These are phyloP conservation scores for Podospora pseudopauciseta DNA, from an alignment of 495 filamentous ascomycete genomes.

Conservation along the genomic window DNA sequence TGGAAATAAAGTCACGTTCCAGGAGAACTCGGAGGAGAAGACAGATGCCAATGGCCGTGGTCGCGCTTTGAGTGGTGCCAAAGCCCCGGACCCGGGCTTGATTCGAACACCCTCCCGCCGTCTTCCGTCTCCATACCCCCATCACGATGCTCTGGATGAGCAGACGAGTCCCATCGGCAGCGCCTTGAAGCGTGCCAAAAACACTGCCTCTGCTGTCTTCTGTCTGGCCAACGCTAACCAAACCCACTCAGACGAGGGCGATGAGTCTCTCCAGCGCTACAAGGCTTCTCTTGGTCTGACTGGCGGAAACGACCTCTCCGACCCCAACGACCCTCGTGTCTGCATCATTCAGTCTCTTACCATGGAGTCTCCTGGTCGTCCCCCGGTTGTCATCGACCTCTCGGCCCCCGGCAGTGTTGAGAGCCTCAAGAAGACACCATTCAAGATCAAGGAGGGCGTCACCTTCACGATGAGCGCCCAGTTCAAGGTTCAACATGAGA, in stretches of 20 bases:
- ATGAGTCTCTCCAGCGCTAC: conserved; percentile 94
- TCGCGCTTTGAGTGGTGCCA: neutral
- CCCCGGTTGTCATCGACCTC: conserved; percentile 83
- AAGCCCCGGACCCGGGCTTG: conserved; percentile 5
- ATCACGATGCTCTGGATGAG: neutral
- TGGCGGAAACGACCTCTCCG: conserved; percentile 52
- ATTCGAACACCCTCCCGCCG: conserved; percentile 10
- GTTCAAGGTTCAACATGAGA: conserved; percentile 94
- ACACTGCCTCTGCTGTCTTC: neutral
- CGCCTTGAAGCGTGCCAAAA: conserved; percentile 4
- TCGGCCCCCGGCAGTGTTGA: conserved; percentile 58
- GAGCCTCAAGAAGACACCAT: conserved; percentile 77
- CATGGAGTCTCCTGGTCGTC: conserved; percentile 72
- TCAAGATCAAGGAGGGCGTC: conserved; percentile 94
- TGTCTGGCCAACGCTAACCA: neutral
- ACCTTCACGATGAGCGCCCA: conserved; percentile 87
- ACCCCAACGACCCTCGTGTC: conserved; percentile 73
- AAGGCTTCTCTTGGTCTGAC: conserved; percentile 92
- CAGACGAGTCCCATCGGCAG: neutral
- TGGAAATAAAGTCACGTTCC: conserved; percentile 12
- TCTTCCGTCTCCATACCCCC: conserved; percentile 17
- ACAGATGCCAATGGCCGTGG: neutral
- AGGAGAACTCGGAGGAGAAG: conserved; percentile 1
- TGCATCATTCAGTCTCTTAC: conserved; percentile 89
- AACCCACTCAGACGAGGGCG: conserved; percentile 53